Conservation (phyloP, 305 asterid genomes). For the Fraxinus ornus region DNA sequence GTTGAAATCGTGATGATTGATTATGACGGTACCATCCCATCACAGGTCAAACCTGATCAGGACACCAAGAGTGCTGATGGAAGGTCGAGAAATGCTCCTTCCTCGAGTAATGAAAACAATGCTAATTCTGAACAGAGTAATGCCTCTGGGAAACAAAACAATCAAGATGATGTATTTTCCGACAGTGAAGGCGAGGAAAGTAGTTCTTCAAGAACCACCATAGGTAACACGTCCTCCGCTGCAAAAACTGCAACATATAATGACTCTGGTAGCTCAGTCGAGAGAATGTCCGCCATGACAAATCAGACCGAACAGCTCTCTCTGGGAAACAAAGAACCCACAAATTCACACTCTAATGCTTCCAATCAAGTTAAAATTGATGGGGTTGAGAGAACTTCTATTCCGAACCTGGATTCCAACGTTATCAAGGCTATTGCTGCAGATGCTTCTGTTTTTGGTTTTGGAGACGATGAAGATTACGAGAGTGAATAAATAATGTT, state of each 20-base stretch:
- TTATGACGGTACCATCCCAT: slow-evolving; percentile 56
- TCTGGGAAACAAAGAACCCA: slow-evolving; percentile 32
- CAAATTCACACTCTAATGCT: slow-evolving; percentile 26
- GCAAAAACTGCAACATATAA: slow-evolving; percentile 35
- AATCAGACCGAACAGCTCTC: slow-evolving; percentile 56
- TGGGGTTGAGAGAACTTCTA: slow-evolving; percentile 35
- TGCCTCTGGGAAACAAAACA: slow-evolving; percentile 42
- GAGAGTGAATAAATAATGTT: slow-evolving; percentile 58
- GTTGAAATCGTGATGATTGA: slow-evolving; percentile 80
- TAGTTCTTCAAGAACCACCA: slow-evolving; percentile 32
- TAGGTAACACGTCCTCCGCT: slow-evolving; percentile 30
- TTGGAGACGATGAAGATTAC: slow-evolving; percentile 90
- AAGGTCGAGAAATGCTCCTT: slow-evolving; percentile 35
- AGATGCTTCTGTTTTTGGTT: slow-evolving; percentile 96
- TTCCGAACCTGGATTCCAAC: slow-evolving; percentile 60
- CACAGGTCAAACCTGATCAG: slow-evolving; percentile 37
- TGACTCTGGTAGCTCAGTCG: slow-evolving; percentile 34
- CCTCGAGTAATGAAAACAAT: slow-evolving; percentile 44
- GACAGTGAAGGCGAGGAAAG: slow-evolving; percentile 88
- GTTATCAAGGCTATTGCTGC: slow-evolving; percentile 97
- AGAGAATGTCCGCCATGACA: slow-evolving; percentile 37
- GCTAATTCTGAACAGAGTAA: slow-evolving; percentile 36
- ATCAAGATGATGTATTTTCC: slow-evolving; percentile 81
- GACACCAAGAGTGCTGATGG: slow-evolving; percentile 38
- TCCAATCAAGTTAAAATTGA: slow-evolving; percentile 40